Percentiles rank a stretch among this genome's conserved stretches.
These are phyloP conservation scores for Trichosporon sp. DNA, from an alignment of 1,284 basidiomycete genomes.

Conservation along the genomic window DNA sequence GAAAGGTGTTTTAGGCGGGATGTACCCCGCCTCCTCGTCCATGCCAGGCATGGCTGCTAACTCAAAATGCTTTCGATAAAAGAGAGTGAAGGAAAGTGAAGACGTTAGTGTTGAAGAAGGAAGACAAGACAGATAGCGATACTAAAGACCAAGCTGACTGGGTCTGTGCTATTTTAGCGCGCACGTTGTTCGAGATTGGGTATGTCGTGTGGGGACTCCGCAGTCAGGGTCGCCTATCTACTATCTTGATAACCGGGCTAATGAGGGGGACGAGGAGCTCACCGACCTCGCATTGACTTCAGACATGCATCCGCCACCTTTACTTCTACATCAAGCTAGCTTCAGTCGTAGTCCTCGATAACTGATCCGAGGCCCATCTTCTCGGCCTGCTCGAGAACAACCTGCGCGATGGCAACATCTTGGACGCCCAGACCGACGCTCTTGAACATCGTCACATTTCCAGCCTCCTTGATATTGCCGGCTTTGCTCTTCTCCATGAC, in stretches of 20 bases:
- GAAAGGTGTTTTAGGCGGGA: not conserved
- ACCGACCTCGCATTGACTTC: not conserved
- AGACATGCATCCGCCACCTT: not conserved
- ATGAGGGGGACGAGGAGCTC: not conserved
- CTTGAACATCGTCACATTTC: slow-evolving; percentile 45
- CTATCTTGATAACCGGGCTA: not conserved
- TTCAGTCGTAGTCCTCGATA: slow-evolving; percentile 36
- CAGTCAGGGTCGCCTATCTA: not conserved
- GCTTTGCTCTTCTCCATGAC: not conserved
- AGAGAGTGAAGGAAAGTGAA: not conserved
- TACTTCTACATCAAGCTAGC: too few species aligned
- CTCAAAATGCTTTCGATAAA: not conserved
- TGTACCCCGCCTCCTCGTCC: not conserved
- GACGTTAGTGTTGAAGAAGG: not conserved
- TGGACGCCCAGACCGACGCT: slow-evolving; percentile 47
- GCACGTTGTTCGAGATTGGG: not conserved
- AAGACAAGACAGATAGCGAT: not conserved
- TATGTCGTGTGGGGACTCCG: not conserved
- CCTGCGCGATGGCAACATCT: slow-evolving; percentile 46
- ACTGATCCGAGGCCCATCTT: slow-evolving; percentile 31
- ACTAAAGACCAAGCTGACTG: not conserved
- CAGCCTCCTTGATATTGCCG: slow-evolving; percentile 6
- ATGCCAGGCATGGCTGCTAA: not conserved
- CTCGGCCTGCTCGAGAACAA: slow-evolving; percentile 40
- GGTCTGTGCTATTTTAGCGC: not conserved